Conservation (phyloP, 2,329 filamentous ascomycete genomes). For the Aspergillus sp. region DNA sequence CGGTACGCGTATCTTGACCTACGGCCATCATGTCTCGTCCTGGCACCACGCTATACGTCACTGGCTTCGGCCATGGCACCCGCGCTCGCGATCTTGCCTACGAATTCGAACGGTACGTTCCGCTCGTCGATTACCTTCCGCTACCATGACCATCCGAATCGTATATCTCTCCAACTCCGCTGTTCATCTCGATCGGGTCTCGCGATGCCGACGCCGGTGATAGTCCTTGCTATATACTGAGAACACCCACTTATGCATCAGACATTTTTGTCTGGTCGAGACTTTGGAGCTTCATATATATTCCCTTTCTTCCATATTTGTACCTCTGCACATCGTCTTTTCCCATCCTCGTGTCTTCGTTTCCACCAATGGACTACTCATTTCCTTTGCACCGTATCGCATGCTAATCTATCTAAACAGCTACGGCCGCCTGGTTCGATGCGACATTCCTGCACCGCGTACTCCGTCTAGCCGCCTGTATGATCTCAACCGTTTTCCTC, state of each 20-base stretch:
- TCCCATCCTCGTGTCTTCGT: neutral
- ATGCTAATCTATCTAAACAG: constrained; percentile 57
- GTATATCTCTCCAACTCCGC: constrained; percentile 33
- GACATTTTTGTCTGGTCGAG: constrained; percentile 3
- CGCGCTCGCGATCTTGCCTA: constrained; percentile 98
- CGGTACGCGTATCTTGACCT: neutral
- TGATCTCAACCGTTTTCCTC: constrained; percentile 55
- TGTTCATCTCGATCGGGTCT: constrained; percentile 41
- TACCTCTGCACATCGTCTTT: constrained; percentile 4
- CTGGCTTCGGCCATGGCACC: constrained; percentile 98
- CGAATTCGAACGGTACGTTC: constrained; percentile 99
- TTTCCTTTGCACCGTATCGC: neutral
- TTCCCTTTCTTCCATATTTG: constrained; percentile 2
- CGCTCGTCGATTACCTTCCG: constrained; percentile 50
- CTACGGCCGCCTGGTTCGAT: constrained; percentile 96
- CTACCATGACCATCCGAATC: constrained; percentile 47
- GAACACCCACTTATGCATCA: constrained; percentile 14
- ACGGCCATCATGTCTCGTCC: constrained; percentile 76
- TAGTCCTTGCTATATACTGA: constrained; percentile 19
- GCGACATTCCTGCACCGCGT: constrained; percentile 94
- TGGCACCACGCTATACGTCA: constrained; percentile 95
- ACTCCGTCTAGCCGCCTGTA: constrained; percentile 94
- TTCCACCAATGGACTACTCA: neutral
- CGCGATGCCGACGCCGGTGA: constrained; percentile 28
- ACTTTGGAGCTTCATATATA: neutral